Conservation (phyloP, 1,139 yeast genomes). For the Torulaspora globosa region DNA sequence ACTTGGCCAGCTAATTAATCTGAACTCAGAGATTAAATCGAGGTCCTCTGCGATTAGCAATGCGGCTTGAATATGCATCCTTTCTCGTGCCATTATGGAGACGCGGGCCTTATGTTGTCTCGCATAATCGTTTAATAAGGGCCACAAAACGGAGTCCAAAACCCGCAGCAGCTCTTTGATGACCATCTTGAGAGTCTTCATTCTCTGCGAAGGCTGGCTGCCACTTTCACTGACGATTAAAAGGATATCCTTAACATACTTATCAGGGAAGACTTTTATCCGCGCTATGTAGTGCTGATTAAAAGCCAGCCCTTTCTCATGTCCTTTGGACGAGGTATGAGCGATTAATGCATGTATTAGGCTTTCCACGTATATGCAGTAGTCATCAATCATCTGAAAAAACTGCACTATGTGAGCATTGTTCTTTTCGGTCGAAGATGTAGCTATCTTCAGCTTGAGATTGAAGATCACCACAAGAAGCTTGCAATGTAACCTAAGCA, state of each 20-base stretch:
- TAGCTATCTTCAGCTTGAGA: conserved; percentile 8
- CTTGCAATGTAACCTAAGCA: conserved; percentile 13
- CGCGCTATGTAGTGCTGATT: conserved; percentile 7
- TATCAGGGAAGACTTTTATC: conserved; percentile 7
- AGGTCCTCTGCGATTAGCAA: conserved; percentile 20
- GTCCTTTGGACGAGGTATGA: conserved; percentile 4
- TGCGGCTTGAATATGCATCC: conserved; percentile 20
- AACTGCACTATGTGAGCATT: conserved; percentile 3
- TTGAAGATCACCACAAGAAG: conserved; percentile 7
- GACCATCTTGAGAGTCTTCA: conserved; percentile 9
- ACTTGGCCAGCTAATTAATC: conserved; percentile 17
- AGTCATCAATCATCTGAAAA: conserved; percentile 8
- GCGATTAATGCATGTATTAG: conserved; percentile 10
- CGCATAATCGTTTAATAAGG: conserved; percentile 6
- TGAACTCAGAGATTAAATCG: conserved; percentile 20
- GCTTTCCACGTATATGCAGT: conserved; percentile 13
- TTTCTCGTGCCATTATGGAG: conserved; percentile 8
- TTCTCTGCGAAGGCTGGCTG: conserved; percentile 1
- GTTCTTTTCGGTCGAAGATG: conserved; percentile 1
- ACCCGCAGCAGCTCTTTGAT: conserved; percentile 8
- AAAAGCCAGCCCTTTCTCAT: conserved; percentile 3
- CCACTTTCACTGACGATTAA: conserved; percentile 10
- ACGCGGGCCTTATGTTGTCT: conserved; percentile 3
- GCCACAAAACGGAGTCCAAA: conserved; percentile 7
- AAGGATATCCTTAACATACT: conserved; percentile 11